phyloP scores from a whole-genome alignment of 169 alveolate genomes.

The Eimeria acervulina region DNA sequence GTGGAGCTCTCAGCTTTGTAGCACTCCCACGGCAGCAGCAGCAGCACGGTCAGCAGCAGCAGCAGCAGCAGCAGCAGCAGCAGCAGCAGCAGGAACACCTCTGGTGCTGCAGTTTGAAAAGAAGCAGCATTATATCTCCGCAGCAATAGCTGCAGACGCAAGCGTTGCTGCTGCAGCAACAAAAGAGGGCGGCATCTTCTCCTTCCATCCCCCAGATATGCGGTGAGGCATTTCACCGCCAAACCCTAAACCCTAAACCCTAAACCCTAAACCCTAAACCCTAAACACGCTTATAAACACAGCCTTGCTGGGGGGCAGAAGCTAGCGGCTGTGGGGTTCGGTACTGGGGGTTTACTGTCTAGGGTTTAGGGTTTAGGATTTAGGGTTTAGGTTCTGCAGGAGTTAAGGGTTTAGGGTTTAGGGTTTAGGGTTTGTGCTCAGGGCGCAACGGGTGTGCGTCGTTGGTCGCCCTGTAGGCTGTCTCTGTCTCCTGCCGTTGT shows the following conservation, averaged over 20 bases:
- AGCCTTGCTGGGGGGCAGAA: too few relatives aligned
- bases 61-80: background rate
- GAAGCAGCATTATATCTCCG: background rate
- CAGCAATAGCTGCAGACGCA: background rate
- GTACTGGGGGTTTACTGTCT: too few relatives aligned
- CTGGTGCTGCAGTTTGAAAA: too few relatives aligned
- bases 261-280: background rate
- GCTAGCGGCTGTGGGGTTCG: too few relatives aligned
- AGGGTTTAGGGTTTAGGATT: too few relatives aligned
- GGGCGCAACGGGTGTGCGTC: background rate
- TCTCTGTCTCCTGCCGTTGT: background rate
- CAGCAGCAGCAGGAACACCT: conserved; percentile 9
- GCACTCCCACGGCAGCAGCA: conserved; percentile 12
- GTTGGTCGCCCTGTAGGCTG: background rate
- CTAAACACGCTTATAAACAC: too few relatives aligned
- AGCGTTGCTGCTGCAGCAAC: background rate
- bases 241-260: conserved; percentile 21
- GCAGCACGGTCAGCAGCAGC: background rate
- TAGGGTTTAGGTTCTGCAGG: background rate
- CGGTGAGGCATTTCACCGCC: background rate
- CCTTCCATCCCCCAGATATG: background rate
- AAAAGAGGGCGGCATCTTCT: background rate
- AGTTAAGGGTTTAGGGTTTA: background rate
- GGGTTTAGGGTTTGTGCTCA: conserved; percentile 8
- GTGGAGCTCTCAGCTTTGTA: background rate